Base-by-base conservation (phyloP, 2,329 filamentous ascomycete genomes). In the Sporothrix protearum region DNA sequence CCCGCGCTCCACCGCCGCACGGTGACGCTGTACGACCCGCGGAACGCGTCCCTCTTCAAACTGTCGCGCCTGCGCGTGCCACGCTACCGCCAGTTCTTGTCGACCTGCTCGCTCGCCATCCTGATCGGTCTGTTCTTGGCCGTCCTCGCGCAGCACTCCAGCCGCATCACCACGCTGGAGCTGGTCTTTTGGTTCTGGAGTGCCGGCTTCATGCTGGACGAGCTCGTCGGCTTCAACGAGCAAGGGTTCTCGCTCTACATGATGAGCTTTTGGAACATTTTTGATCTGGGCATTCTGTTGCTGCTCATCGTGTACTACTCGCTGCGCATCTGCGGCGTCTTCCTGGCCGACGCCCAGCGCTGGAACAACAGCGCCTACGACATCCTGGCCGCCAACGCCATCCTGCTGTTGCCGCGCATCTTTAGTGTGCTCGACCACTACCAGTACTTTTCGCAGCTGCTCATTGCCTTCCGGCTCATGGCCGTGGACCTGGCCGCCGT, bases 121-220 rank as follows among this genome's bases (percentile, higher is more conserved):
- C 85, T 98, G 78, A 90, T 97, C 51, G 91, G 89, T 16, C 85
- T 97, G 12, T 97, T 97, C 79, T 83, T 97, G 22, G 91, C 93
- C 10, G 94, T 98, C 10, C 85, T 97, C 3, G 83, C 87, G 12
- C 84, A 92, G 77, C 88, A 92, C 72, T 95, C 93, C 2, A 86
- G 90, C 70, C 86, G 90, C 69, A 97, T 98, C 77, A 97, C 93
- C 0, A 87, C 88, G 0, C 83, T 97, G 10, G 95, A 98, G 79
- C 84, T 97, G 19, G 80, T 97, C 14, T 97, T 98, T 81, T 98
- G 95, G 95, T 93, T 97, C 80, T 98, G 95, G 94, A 97, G 93
- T 78, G 93, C 93, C 33, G 95, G 95, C 0, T 97, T 96, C 80
- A 97, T 97, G 93, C 88, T 97, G 42, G 95, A 97, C 77, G 95